These are phyloP conservation scores for Cylindrotheca fusiformis DNA, from an alignment of 108 stramenopile genomes.

Conservation along the genomic window DNA sequence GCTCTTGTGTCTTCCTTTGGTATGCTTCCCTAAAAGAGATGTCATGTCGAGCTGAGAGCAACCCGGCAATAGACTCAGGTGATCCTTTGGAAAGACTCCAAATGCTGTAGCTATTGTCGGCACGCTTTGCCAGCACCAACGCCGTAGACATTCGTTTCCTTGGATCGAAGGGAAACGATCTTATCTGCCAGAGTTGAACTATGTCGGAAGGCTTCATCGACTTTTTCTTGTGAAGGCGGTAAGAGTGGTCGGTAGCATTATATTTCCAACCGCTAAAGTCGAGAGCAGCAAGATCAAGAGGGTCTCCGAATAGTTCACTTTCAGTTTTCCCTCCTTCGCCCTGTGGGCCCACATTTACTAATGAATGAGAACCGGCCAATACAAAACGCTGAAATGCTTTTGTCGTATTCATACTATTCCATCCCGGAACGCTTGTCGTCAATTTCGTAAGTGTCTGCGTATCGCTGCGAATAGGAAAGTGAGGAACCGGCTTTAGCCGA, in stretches of 20 bases:
- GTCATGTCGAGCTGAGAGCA: not conserved
- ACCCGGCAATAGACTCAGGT: conserved; percentile 33
- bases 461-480: conserved; percentile 20
- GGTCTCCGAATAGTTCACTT: conserved; percentile 53
- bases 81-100: conserved; percentile 52
- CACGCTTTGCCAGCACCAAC: conserved; percentile 35
- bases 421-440: conserved; percentile 11
- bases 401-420: conserved; percentile 13
- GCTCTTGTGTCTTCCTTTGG: conserved; percentile 19
- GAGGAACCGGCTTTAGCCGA: not conserved
- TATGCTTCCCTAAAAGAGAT: conserved; percentile 10
- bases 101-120: conserved; percentile 26
- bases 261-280: conserved; percentile 54
- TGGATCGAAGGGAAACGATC: conserved; percentile 63
- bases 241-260: conserved; percentile 21
- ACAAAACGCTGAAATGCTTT: conserved; percentile 31
- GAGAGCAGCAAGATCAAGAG: conserved; percentile 57
- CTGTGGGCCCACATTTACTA: conserved; percentile 27
- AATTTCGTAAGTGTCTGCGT: conserved; percentile 46
- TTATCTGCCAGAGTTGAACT: conserved; percentile 57
- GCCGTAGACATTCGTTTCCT: conserved; percentile 53
- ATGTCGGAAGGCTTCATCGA: not conserved
- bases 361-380: conserved; percentile 69
- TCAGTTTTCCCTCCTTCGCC: not conserved
- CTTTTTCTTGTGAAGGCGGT: conserved; percentile 2